Evolutionary conservation across 768 basidiomycete genomes (phyloP), one percentile per base, ranked within the genome.

Genomic region (Lactarius indigo): DNA sequence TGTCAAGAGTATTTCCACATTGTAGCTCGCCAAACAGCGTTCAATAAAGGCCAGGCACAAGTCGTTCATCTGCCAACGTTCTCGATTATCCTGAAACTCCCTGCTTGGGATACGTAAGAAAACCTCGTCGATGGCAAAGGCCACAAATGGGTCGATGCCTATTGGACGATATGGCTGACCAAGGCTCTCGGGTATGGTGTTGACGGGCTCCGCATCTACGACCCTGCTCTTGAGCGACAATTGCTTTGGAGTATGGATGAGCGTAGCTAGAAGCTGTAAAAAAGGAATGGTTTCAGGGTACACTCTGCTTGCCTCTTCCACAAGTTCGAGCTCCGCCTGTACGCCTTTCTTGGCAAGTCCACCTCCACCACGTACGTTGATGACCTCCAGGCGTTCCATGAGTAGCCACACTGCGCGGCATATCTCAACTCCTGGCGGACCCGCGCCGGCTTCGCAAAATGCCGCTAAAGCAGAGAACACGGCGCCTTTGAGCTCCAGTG

Each of bases 251-350:
- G 91, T 90, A 73, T 94, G 93, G 31, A 98, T 82, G 65, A 98
- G 83, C 0, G 92, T 88, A 71, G 84, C 84, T 66, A 98, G 85
- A 55, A 98, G 83, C 64, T 85, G 84, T 59, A 98, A 78, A 79
- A 98, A 96, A 0, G 96, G 89, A 26, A 92, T 88, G 0, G 96
- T 96, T 9, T 92, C 85, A 0, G 96, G 94, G 76, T 96, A 98
- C 64, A 89, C 73, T 75, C 85, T 84, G 73, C 89, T 85, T 5
- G 83, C 81, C 17, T 91, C 80, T 76, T 98, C 96, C 61, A 95
- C 86, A 70, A 94, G 89, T 70, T 95, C 94, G 69, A 98, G 77
- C 74, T 96, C 94, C 5, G 90, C 84, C 69, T 96, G 88, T 4
- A 94, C 88, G 0, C 95, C 94, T 73, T 88, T 90, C 26, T 87